These are phyloP conservation scores for Phytophthora palmivora DNA, from an alignment of 352 stramenopile genomes.

Conservation along the genomic window DNA sequence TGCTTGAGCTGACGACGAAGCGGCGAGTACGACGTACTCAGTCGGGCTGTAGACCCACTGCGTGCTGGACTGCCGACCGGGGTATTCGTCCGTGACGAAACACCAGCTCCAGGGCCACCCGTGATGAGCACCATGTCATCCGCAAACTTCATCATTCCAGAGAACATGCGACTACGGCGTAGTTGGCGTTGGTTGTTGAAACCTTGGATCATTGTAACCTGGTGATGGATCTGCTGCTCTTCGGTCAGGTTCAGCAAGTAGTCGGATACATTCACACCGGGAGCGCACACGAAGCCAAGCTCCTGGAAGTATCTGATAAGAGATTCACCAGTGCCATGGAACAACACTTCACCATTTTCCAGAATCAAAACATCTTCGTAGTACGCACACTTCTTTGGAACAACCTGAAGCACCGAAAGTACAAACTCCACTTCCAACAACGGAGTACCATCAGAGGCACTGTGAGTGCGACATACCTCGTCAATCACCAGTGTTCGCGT, in stretches of 20 bases:
- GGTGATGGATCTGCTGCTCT: constrained; percentile 38
- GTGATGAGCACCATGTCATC: constrained; percentile 42
- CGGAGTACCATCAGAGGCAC: constrained; percentile 13
- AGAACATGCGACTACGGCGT: constrained; percentile 41
- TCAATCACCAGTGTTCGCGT: constrained; percentile 39
- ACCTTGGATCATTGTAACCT: constrained; percentile 43
- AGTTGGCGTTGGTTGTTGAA: constrained; percentile 46
- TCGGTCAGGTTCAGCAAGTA: constrained; percentile 50
- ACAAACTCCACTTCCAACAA: constrained; percentile 41
- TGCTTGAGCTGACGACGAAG: constrained; percentile 36
- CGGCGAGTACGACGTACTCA: constrained; percentile 40
- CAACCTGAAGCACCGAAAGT: constrained; percentile 36
- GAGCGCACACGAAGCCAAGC: constrained; percentile 44
- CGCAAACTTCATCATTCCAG: constrained; percentile 42
- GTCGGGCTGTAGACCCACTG: constrained; percentile 24
- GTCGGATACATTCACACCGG: constrained; percentile 34
- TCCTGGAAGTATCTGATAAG: constrained; percentile 43
- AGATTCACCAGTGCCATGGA: constrained; percentile 38
- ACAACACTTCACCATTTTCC: constrained; percentile 43
- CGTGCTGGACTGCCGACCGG: constrained; percentile 24
- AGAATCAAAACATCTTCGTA: constrained; percentile 45
- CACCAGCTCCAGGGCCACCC: constrained; percentile 33
- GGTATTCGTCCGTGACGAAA: constrained; percentile 31
- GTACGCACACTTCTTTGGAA: constrained; percentile 41
- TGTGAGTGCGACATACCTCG: constrained; percentile 30